Conservation (phyloP, 208 protist genomes). For the Trypanosoma boissoni region DNA sequence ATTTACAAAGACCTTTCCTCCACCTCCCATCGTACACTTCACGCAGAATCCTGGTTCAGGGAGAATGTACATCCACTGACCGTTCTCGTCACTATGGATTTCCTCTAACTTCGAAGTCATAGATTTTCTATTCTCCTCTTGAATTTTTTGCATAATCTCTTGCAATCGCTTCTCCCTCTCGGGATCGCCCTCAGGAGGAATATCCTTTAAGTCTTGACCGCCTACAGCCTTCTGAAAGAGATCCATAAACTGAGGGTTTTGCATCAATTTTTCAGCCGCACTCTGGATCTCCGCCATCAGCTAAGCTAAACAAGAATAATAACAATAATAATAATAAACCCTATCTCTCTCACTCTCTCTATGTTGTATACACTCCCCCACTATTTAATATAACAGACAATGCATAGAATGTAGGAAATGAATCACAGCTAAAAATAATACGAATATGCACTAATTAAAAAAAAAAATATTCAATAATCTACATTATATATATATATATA, state of each 20-base stretch:
- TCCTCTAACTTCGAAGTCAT: constrained; percentile 71
- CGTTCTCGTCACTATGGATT: constrained; percentile 83
- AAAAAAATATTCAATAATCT: not conserved
- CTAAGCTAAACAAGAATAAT: not conserved
- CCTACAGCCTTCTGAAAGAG: constrained; percentile 68
- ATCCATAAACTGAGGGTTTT: constrained; percentile 81
- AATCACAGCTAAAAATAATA: not conserved
- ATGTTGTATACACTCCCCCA: constrained; percentile 7
- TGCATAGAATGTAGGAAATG: constrained; percentile 22
- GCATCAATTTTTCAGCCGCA: constrained; percentile 54
- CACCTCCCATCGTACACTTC: constrained; percentile 64
- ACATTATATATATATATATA: constrained; percentile 1
- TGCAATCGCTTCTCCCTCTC: constrained; percentile 68
- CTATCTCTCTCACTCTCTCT: constrained; percentile 1
- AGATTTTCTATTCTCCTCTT: constrained; percentile 52
- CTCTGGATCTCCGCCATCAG: constrained; percentile 21
- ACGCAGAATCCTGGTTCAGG: constrained; percentile 84
- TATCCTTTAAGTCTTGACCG: constrained; percentile 44
- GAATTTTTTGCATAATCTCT: constrained; percentile 63
- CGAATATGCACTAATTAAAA: not conserved
- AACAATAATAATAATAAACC: constrained; percentile 13
- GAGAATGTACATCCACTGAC: constrained; percentile 87
- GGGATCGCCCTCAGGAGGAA: constrained; percentile 75
- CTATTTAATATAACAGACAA: not conserved
- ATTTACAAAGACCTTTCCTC: constrained; percentile 89